A percentile compares a stretch with the other conserved stretches of the same genome.
These are phyloP conservation scores for Pleomassaria siparia DNA, from an alignment of 2,329 filamentous ascomycete genomes.

Conservation along the genomic window DNA sequence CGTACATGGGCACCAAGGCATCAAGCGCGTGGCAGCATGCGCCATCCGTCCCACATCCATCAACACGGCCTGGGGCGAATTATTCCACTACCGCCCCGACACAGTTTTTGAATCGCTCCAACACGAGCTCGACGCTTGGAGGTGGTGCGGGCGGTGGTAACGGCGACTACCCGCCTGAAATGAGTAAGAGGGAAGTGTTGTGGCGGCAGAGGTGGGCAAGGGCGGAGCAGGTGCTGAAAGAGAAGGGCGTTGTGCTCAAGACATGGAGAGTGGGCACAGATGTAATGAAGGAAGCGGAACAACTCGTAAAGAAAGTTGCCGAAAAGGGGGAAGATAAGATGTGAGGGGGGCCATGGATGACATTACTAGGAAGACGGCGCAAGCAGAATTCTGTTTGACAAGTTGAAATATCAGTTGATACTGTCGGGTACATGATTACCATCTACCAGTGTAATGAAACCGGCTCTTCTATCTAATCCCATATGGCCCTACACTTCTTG, in stretches of 20 bases:
- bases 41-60: conserved; percentile 27
- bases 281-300: conserved; percentile 66
- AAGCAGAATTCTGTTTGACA: too few relatives aligned
- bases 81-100: conserved; percentile 27
- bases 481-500: too few relatives aligned
- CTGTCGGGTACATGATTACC: too few relatives aligned
- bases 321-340: not conserved
- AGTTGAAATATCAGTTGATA: too few relatives aligned
- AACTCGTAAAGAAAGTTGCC: not conserved
- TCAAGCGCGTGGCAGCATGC: conserved; percentile 37
- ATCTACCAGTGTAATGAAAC: too few relatives aligned
- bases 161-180: conserved; percentile 15
- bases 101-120: conserved; percentile 27
- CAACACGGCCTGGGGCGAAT: conserved; percentile 17
- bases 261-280: conserved; percentile 75
- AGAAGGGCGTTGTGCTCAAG: conserved; percentile 66
- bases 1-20: conserved; percentile 43
- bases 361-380: too few relatives aligned
- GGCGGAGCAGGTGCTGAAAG: conserved; percentile 65
- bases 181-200: conserved; percentile 70
- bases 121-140: conserved; percentile 27
- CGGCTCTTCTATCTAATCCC: too few relatives aligned
- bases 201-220: conserved; percentile 69
- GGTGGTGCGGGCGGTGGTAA: conserved; percentile 3
- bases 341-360: not conserved